Evolutionary conservation across 371 early-diverging fungal genomes (phyloP), one percentile per base, ranked within the genome.

Genomic region (Mortierella sp.): DNA sequence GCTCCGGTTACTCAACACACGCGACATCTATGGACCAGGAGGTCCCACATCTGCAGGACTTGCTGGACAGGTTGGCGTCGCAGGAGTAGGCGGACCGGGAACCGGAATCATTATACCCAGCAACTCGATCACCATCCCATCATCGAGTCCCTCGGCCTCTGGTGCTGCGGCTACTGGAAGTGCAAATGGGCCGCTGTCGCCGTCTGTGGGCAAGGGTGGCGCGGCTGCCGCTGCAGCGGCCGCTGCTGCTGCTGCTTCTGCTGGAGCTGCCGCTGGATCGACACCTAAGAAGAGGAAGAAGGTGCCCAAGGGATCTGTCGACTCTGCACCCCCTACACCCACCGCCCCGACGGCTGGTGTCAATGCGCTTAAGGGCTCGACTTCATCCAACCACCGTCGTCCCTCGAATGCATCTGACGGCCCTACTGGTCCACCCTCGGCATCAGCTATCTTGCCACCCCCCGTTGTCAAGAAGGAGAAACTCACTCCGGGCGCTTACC

Each of bases 401-500:
- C 80, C 74, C 4, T 82, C 82, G 45, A 82, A 73, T 50, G 68
- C 79, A 19, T 79, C 82, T 21, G 65, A 71, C 21, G 82, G 26
- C 63, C 60, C 45, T 28, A 73, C 55, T 38, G 73, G 48, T 16
- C 44, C 71, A 6, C 68, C 74, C 14, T 76, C 76, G 42, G 21
- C 68, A 1, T 38, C 68, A 0, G 68, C 68, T 2, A 71, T 14
- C 31, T 75, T 85, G 42, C 75, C 88, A 38, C 80, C 88, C 74
- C 87, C 82, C 45, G 82, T 88, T 11, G 91, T 88, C 72, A 91
- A 91, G 82, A 91, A 93, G 77, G 92, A 92, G 50, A 95, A 95
- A 65, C 89, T 95, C 72, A 92, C 93, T 0, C 94, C 95, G 24
- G 97, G 97, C 8, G 96, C 95, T 1, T 95, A 92, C 78, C 87